phyloP scores from a whole-genome alignment of 2,329 filamentous ascomycete genomes.

The Aspergillus clavatus region DNA sequence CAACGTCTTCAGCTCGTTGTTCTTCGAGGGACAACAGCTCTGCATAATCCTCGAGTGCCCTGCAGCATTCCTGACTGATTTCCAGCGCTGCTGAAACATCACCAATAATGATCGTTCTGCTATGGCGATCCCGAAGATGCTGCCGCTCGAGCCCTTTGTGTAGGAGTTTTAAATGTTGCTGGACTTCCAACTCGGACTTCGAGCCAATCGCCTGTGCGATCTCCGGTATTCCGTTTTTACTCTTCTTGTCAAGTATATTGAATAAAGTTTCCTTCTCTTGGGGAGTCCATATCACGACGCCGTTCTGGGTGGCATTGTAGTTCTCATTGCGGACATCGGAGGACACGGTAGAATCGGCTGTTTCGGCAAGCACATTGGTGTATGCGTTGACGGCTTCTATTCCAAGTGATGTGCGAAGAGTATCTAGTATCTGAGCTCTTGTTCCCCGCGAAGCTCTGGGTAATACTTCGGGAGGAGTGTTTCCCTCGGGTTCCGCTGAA shows the following conservation, averaged over 20 bases:
- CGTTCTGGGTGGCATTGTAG: conserved; percentile 55
- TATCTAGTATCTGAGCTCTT: conserved; percentile 10
- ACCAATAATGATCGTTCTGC: conserved; percentile 42
- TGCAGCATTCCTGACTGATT: conserved; percentile 61
- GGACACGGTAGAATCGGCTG: conserved; percentile 44
- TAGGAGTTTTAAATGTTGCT: conserved; percentile 63
- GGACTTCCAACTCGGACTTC: conserved; percentile 71
- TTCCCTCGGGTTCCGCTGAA: background rate
- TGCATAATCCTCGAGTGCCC: conserved; percentile 62
- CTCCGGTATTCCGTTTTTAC: conserved; percentile 56
- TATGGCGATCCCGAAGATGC: conserved; percentile 29
- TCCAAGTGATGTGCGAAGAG: conserved; percentile 25
- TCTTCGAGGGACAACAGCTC: conserved; percentile 62
- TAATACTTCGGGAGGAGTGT: background rate
- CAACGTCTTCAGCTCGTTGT: conserved; percentile 56
- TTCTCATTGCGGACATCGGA: conserved; percentile 11
- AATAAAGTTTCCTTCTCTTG: conserved; percentile 70
- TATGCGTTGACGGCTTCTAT: conserved; percentile 49
- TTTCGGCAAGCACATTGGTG: conserved; percentile 50
- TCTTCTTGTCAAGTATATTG: conserved; percentile 58
- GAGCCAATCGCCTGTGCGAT: conserved; percentile 61
- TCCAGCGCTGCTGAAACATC: conserved; percentile 71
- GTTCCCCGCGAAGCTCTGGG: conserved; percentile 3
- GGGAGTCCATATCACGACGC: conserved; percentile 64
- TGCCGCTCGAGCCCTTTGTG: conserved; percentile 46